Conservation (phyloP, 371 early-diverging fungal genomes). For the Mucor piriformis region DNA sequence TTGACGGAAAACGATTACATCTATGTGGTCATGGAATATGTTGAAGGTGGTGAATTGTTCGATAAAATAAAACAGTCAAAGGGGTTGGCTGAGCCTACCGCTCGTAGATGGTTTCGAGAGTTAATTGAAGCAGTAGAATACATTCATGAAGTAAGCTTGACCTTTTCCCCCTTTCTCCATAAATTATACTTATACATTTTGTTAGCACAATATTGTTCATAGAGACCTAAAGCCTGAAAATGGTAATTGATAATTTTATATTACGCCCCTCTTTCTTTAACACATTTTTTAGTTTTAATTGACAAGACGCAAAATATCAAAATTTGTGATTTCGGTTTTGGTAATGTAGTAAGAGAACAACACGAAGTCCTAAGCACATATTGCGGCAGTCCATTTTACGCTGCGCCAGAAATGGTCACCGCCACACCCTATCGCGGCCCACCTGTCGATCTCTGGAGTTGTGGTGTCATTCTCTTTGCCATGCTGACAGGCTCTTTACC, state of each 20-base stretch:
- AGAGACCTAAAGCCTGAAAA: constrained; percentile 92
- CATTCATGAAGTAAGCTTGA: constrained; percentile 69
- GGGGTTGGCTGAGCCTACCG: constrained; percentile 80
- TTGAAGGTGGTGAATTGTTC: constrained; percentile 96
- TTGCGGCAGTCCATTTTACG: constrained; percentile 94
- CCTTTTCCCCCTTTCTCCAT: neutral
- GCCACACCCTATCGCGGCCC: constrained; percentile 77
- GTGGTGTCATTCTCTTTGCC: constrained; percentile 79
- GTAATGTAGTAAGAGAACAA: constrained; percentile 72
- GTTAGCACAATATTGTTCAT: constrained; percentile 76
- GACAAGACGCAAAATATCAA: constrained; percentile 62
- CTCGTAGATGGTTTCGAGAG: constrained; percentile 92
- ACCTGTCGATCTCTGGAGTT: constrained; percentile 79
- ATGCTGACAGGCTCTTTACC: constrained; percentile 80
- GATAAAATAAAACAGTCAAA: constrained; percentile 91
- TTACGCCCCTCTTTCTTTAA: constrained; percentile 18
- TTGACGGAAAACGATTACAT: constrained; percentile 82
- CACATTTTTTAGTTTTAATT: constrained; percentile 48
- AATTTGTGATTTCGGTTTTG: constrained; percentile 96
- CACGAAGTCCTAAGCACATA: constrained; percentile 87
- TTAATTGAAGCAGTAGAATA: constrained; percentile 94
- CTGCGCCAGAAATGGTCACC: constrained; percentile 84
- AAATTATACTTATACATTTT: neutral
- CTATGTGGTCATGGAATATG: constrained; percentile 94
- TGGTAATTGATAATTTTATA: constrained; percentile 40